Percentiles rank a stretch among this genome's conserved stretches.
Evolutionary conservation across 495 filamentous ascomycete species (phyloP).

Genomic region (Bryoglossum gracile): DNA sequence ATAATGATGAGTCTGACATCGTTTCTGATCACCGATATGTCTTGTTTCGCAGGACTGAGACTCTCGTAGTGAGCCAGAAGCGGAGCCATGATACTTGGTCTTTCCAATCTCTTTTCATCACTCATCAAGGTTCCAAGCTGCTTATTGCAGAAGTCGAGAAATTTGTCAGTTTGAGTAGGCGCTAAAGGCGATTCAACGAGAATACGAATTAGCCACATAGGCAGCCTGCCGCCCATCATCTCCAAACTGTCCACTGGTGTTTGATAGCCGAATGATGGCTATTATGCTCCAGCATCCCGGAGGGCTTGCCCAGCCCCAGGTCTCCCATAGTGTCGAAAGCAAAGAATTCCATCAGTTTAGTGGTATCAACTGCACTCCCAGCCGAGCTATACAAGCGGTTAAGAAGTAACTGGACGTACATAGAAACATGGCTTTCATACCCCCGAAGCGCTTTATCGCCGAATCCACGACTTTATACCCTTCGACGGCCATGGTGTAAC

Average conservation of each 20-base stretch:
- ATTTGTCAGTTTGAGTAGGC: not conserved
- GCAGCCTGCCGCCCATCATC: not conserved
- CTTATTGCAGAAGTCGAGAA: not conserved
- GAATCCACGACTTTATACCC: too few relatives aligned
- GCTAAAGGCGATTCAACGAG: slow-evolving; percentile 4
- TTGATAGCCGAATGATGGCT: not conserved
- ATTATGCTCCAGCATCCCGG: not conserved
- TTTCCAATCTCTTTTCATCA: slow-evolving; percentile 12
- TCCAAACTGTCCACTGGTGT: not conserved
- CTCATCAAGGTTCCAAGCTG: not conserved
- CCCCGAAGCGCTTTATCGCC: too few relatives aligned
- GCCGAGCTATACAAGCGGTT: too few relatives aligned
- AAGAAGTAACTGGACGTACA: too few relatives aligned
- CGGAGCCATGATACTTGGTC: not conserved
- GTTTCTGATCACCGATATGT: not conserved
- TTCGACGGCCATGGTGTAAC: too few relatives aligned
- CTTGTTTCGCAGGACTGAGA: not conserved
- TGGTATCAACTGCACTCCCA: too few relatives aligned
- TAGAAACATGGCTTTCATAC: too few relatives aligned
- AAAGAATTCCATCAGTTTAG: too few relatives aligned
- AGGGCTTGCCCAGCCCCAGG: not conserved
- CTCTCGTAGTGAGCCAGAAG: not conserved
- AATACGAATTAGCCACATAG: not conserved
- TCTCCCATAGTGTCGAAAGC: slow-evolving; percentile 2
- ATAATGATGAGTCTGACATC: not conserved